Evolutionary conservation across 129 eudicot genomes (phyloP).

Genomic region (Escallonia herrerae): DNA sequence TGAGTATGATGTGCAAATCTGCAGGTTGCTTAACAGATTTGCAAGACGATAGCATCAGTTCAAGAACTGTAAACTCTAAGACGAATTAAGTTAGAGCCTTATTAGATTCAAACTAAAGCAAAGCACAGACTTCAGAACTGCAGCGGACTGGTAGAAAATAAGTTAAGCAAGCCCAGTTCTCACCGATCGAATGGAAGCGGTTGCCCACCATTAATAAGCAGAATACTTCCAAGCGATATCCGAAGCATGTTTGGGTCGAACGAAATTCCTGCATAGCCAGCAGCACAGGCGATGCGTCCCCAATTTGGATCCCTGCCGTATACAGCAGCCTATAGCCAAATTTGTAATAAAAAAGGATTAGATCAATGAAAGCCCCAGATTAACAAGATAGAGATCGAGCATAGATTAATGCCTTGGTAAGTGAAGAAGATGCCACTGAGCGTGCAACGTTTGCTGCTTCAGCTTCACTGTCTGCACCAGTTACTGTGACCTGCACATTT

Average conservation of each 20-base stretch:
- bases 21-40: too few species aligned
- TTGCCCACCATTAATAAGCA: slow-evolving; percentile 87
- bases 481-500: slow-evolving; percentile 58
- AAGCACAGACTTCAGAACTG: too few species aligned
- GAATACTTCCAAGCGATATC: slow-evolving; percentile 77
- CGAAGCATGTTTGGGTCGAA: slow-evolving; percentile 57
- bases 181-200: slow-evolving; percentile 86
- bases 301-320: slow-evolving; percentile 97
- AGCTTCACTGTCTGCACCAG: slow-evolving; percentile 70
- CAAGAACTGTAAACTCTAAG: too few species aligned
- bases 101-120: too few species aligned
- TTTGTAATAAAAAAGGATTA: slow-evolving; percentile 2
- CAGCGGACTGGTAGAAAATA: not conserved
- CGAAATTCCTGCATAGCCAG: slow-evolving; percentile 85
- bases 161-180: not conserved
- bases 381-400: not conserved
- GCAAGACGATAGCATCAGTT: too few species aligned
- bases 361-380: not conserved
- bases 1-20: too few species aligned
- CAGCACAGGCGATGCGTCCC: slow-evolving; percentile 99
- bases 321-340: slow-evolving; percentile 92
- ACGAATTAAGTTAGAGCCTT: too few species aligned
- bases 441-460: slow-evolving; percentile 94
- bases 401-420: slow-evolving; percentile 43
- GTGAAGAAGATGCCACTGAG: slow-evolving; percentile 81